phyloP scores from a whole-genome alignment of 139 green algal species.

The Picochlorum costavermella region DNA sequence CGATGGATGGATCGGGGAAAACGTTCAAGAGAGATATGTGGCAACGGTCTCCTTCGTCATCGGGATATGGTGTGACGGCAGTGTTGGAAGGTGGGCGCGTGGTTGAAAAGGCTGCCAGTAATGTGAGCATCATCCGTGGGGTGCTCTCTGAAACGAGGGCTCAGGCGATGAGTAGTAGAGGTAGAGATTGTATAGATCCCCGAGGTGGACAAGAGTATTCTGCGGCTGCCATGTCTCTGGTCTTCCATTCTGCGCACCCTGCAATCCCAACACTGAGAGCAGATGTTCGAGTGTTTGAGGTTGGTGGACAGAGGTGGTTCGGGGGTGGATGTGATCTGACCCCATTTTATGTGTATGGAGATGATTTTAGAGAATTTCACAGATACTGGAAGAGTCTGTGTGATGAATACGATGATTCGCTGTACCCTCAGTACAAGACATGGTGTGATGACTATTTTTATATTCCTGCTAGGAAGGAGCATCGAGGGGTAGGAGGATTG shows the following conservation, averaged over 20 bases:
- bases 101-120: slow-evolving; percentile 88
- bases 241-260: slow-evolving; percentile 85
- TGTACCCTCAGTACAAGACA: slow-evolving; percentile 83
- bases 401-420: slow-evolving; percentile 41
- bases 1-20: slow-evolving; percentile 45
- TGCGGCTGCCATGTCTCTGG: slow-evolving; percentile 83
- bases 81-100: slow-evolving; percentile 84
- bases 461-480: slow-evolving; percentile 84
- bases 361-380: slow-evolving; percentile 77
- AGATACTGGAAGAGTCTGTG: slow-evolving; percentile 69
- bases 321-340: slow-evolving; percentile 95
- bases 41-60: slow-evolving; percentile 40
- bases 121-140: slow-evolving; percentile 67
- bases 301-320: slow-evolving; percentile 67
- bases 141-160: slow-evolving; percentile 57
- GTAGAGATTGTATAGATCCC: slow-evolving; percentile 52
- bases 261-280: slow-evolving; percentile 87
- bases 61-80: slow-evolving; percentile 82
- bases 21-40: slow-evolving; percentile 54
- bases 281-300: slow-evolving; percentile 88
- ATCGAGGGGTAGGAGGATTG: slow-evolving; percentile 87
- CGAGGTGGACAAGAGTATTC: slow-evolving; percentile 70
- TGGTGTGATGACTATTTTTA: slow-evolving; percentile 98
- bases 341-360: slow-evolving; percentile 74
- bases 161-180: slow-evolving; percentile 56